Conservation (phyloP, 257 asterid genomes). For the Handroanthus guayacan region DNA sequence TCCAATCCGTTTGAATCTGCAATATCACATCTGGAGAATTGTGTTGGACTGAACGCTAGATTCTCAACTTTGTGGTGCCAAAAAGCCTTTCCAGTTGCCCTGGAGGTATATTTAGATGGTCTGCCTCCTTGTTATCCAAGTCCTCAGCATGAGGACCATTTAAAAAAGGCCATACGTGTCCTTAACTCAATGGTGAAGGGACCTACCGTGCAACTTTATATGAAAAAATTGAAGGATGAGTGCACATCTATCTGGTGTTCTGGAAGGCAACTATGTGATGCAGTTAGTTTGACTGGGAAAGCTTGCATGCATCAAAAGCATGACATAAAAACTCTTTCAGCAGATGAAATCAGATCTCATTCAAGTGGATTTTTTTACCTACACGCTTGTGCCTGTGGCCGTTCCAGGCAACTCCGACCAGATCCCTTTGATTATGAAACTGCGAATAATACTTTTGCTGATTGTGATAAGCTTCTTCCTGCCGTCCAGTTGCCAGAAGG, state of each 20-base stretch:
- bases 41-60: constrained; percentile 63
- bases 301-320: constrained; percentile 94
- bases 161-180: constrained; percentile 65
- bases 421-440: constrained; percentile 93
- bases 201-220: constrained; percentile 66
- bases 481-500: constrained; percentile 58
- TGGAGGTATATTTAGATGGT: constrained; percentile 71
- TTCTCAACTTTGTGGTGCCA: constrained; percentile 88
- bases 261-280: constrained; percentile 95
- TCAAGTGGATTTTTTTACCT: constrained; percentile 92
- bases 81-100: constrained; percentile 85
- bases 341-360: constrained; percentile 61
- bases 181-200: constrained; percentile 87
- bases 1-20: constrained; percentile 61
- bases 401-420: constrained; percentile 77
- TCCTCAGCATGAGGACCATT: constrained; percentile 76
- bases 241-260: constrained; percentile 85
- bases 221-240: constrained; percentile 73
- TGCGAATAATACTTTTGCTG: constrained; percentile 74
- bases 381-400: constrained; percentile 99
- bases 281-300: constrained; percentile 93
- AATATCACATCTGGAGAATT: constrained; percentile 58
- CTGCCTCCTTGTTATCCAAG: constrained; percentile 90
- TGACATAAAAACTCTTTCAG: constrained; percentile 43
- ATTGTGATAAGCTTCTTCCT: constrained; percentile 94